Evolutionary conservation across 768 basidiomycete genomes (phyloP).

Genomic region (Coprinopsis strossmayeri): DNA sequence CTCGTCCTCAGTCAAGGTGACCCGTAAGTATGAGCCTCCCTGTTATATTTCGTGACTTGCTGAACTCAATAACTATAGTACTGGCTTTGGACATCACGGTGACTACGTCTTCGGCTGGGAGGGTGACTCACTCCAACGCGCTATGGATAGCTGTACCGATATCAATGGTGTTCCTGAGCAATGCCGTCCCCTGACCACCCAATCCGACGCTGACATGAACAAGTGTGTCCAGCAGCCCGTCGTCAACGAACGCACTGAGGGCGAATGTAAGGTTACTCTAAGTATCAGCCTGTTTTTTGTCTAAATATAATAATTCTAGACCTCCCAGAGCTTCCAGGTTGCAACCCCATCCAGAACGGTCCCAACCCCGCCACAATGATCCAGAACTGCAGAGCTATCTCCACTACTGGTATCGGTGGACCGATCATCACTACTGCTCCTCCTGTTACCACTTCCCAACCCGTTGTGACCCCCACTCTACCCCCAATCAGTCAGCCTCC

Average conservation of each 20-base stretch:
- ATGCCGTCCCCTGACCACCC: slow-evolving; percentile 8
- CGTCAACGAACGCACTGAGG: slow-evolving; percentile 7
- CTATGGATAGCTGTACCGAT: slow-evolving; percentile 10
- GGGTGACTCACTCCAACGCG: slow-evolving; percentile 7
- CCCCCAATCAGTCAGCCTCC: not conserved
- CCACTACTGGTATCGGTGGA: not conserved
- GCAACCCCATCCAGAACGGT: slow-evolving; percentile 5
- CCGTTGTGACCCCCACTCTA: not conserved
- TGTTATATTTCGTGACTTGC: not conserved
- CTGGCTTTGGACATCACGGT: slow-evolving; percentile 12
- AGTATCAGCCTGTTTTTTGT: too few relatives aligned
- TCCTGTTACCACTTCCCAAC: not conserved
- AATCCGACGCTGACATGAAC: slow-evolving; percentile 9
- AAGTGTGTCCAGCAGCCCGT: slow-evolving; percentile 3
- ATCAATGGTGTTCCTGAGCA: slow-evolving; percentile 4
- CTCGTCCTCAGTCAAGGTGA: slow-evolving; percentile 9
- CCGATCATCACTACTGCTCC: not conserved
- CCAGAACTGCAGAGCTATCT: slow-evolving; percentile 2
- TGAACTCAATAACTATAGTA: not conserved
- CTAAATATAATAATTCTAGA: not conserved
- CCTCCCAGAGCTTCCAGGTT: slow-evolving; percentile 3
- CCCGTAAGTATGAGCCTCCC: slow-evolving; percentile 1
- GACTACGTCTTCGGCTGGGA: slow-evolving; percentile 12
- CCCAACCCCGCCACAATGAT: slow-evolving; percentile 8
- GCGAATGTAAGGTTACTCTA: slow-evolving; percentile 8